Conservation (phyloP, 768 basidiomycete genomes). For the Goffeauzyma gilvescens region DNA sequence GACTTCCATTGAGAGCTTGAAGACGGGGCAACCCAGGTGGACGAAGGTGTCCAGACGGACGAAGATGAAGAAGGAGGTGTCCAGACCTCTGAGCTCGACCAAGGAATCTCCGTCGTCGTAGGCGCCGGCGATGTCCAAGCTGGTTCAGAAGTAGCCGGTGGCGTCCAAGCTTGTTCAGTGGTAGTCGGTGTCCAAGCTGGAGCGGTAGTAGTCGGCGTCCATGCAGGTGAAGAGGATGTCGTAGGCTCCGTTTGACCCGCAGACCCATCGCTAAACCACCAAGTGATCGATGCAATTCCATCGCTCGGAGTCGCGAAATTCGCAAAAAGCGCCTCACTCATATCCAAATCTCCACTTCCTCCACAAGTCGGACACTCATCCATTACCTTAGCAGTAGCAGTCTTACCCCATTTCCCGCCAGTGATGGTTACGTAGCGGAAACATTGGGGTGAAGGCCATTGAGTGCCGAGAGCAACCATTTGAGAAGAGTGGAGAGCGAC, state of each 20-base stretch:
- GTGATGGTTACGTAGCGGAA: not conserved
- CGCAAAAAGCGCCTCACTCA: conserved; percentile 47
- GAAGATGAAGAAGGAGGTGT: too few species aligned
- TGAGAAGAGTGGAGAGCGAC: too few species aligned
- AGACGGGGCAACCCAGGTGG: too few species aligned
- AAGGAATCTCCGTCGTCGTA: not conserved
- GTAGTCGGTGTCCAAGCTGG: not conserved
- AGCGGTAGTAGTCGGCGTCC: not conserved
- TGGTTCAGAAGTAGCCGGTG: not conserved
- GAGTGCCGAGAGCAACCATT: too few species aligned
- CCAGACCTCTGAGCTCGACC: not conserved
- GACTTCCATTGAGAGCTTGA: not conserved
- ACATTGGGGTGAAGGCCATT: not conserved
- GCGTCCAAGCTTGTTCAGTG: not conserved
- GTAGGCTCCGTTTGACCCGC: conserved; percentile 13
- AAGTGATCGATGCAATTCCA: conserved; percentile 46
- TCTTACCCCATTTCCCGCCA: conserved; percentile 12
- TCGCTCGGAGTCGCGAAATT: conserved; percentile 37
- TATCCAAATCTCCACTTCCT: conserved; percentile 43
- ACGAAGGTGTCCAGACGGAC: too few species aligned
- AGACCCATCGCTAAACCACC: conserved; percentile 40
- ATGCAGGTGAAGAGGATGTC: not conserved
- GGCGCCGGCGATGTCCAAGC: not conserved
- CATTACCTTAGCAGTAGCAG: conserved; percentile 41
- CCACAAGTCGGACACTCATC: conserved; percentile 58